These are phyloP conservation scores for Carex parvula DNA, from an alignment of 176 grass and related monocot species.

Conservation along the genomic window DNA sequence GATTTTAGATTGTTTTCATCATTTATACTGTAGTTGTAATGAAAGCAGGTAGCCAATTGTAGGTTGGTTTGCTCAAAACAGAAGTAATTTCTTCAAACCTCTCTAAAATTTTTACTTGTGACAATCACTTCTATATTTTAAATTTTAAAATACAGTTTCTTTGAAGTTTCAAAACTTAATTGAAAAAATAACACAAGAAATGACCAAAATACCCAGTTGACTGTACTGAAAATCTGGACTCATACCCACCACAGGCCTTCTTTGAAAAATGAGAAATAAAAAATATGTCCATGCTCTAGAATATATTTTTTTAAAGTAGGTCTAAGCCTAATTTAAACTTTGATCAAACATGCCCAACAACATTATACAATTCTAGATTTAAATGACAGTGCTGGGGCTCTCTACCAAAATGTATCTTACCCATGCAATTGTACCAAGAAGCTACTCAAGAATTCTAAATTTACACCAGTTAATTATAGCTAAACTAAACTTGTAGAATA, in stretches of 20 bases:
- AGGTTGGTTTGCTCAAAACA: neutral
- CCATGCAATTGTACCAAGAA: neutral
- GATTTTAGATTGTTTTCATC: neutral
- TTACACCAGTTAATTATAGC: neutral
- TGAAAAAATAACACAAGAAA: neutral
- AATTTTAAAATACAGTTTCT: neutral
- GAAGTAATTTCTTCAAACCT: neutral
- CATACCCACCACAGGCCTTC: neutral
- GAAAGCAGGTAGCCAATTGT: neutral
- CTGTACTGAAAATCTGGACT: neutral
- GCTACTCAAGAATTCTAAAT: neutral
- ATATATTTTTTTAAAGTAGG: no score
- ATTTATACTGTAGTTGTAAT: neutral
- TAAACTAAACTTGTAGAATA: neutral
- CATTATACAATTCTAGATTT: neutral
- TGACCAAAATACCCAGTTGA: neutral
- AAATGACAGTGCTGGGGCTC: neutral
- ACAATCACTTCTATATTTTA: neutral
- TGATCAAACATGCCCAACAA: neutral
- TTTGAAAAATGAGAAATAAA: neutral
- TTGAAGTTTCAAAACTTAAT: neutral
- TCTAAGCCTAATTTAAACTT: no score
- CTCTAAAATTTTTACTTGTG: neutral
- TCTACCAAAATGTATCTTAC: neutral
- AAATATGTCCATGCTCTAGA: no score